Evolutionary conservation across 2,329 filamentous ascomycete species (phyloP).

Genomic region (Ambrosiella cleistominuta): DNA sequence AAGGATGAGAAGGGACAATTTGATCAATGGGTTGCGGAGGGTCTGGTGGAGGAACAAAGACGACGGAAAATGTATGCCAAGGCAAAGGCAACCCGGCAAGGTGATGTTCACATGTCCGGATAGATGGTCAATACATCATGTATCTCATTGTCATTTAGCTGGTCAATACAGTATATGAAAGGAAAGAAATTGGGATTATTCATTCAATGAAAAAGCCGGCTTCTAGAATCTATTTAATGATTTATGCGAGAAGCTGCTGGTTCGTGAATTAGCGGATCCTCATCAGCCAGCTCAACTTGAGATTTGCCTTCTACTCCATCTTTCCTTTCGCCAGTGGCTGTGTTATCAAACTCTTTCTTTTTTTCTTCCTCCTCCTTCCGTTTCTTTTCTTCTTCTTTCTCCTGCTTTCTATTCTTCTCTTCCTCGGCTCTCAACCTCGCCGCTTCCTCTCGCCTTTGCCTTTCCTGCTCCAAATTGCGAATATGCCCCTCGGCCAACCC

Average conservation of each 20-base stretch:
- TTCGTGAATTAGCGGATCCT: background rate
- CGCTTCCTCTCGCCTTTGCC: constrained; percentile 21
- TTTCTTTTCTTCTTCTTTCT: constrained; percentile 3
- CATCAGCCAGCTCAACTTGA: background rate
- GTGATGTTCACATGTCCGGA: constrained; percentile 27
- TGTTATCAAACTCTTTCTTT: background rate
- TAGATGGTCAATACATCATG: background rate
- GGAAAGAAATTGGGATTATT: too few relatives aligned
- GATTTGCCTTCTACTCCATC: background rate
- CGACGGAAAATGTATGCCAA: constrained; percentile 21
- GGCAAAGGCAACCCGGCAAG: constrained; percentile 21
- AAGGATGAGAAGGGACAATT: constrained; percentile 52
- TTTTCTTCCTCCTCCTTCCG: background rate
- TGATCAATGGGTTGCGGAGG: constrained; percentile 43
- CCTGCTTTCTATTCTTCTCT: constrained; percentile 2
- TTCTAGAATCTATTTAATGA: too few relatives aligned
- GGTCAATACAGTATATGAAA: too few relatives aligned
- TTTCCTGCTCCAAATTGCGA: constrained; percentile 36
- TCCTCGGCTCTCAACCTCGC: constrained; percentile 16
- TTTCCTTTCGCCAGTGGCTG: background rate
- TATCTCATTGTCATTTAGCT: too few relatives aligned
- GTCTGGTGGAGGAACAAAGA: constrained; percentile 15
- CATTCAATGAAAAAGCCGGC: too few relatives aligned
- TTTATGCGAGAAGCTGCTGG: too few relatives aligned
- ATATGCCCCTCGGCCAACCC: constrained; percentile 50